These are phyloP conservation scores for Kodamaea leandrae DNA, from an alignment of 805 yeast genomes.

Conservation along the genomic window DNA sequence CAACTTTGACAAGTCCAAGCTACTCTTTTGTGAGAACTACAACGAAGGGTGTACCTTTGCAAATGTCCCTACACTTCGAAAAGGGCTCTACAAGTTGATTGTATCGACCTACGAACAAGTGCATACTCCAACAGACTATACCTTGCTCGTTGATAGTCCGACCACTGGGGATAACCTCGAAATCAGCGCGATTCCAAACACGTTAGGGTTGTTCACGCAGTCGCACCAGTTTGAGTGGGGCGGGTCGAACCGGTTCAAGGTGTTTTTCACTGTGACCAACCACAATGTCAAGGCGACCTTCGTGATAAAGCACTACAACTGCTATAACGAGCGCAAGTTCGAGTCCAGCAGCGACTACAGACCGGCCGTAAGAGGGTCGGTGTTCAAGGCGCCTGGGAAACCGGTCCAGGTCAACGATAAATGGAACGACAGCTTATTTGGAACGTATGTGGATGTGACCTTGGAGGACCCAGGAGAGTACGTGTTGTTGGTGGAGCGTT, in stretches of 20 bases:
- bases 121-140: slow-evolving; percentile 26
- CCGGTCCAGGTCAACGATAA: slow-evolving; percentile 34
- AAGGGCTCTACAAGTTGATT: slow-evolving; percentile 43
- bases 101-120: slow-evolving; percentile 44
- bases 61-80: slow-evolving; percentile 17
- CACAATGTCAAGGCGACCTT: slow-evolving; percentile 23
- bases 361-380: slow-evolving; percentile 46
- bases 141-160: slow-evolving; percentile 28
- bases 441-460: slow-evolving; percentile 37
- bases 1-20: slow-evolving; percentile 20
- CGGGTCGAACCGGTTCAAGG: slow-evolving; percentile 36
- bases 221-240: slow-evolving; percentile 36
- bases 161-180: slow-evolving; percentile 5
- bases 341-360: slow-evolving; percentile 31
- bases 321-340: slow-evolving; percentile 3
- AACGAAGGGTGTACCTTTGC: slow-evolving; percentile 33
- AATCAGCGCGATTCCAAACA: slow-evolving; percentile 18
- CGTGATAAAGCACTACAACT: slow-evolving; percentile 24
- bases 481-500: slow-evolving; percentile 46
- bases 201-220: slow-evolving; percentile 36
- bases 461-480: slow-evolving; percentile 28
- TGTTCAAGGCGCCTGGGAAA: slow-evolving; percentile 30
- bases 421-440: slow-evolving; percentile 45
- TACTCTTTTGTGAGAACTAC: slow-evolving; percentile 30
- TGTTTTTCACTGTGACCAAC: slow-evolving; percentile 22